A percentile compares a stretch with the other conserved stretches of the same genome.
Conservation (phyloP, 1,139 yeast genomes). For the Yamadazyma diospyri region DNA sequence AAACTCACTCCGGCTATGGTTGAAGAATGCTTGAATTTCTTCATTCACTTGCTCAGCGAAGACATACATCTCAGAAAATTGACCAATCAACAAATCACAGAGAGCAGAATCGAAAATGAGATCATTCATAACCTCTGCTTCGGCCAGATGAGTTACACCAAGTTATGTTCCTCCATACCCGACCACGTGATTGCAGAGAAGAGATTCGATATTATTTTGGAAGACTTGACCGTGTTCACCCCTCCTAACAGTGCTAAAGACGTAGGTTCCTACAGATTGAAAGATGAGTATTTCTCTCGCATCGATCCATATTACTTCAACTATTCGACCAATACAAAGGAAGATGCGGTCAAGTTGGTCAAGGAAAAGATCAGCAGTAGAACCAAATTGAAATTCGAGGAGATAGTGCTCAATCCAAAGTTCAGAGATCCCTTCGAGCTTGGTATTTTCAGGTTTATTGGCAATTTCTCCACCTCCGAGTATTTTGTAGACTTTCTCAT, state of each 20-base stretch:
- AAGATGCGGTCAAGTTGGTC: slow-evolving; percentile 63
- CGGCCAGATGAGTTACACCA: slow-evolving; percentile 68
- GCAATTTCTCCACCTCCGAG: slow-evolving; percentile 47
- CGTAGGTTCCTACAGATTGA: slow-evolving; percentile 66
- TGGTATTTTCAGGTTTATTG: slow-evolving; percentile 34
- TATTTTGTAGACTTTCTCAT: slow-evolving; percentile 52
- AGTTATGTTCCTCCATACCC: slow-evolving; percentile 65
- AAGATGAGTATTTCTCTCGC: slow-evolving; percentile 48
- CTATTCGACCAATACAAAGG: slow-evolving; percentile 72
- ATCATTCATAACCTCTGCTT: slow-evolving; percentile 78
- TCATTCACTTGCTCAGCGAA: slow-evolving; percentile 70
- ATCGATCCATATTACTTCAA: slow-evolving; percentile 84
- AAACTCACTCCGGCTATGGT: slow-evolving; percentile 56
- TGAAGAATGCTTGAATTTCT: slow-evolving; percentile 73
- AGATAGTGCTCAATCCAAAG: slow-evolving; percentile 51
- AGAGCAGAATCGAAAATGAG: slow-evolving; percentile 58
- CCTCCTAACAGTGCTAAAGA: slow-evolving; percentile 67
- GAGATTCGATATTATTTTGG: slow-evolving; percentile 64
- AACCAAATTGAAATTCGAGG: slow-evolving; percentile 27
- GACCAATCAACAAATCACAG: slow-evolving; percentile 49
- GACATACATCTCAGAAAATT: slow-evolving; percentile 55
- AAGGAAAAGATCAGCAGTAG: slow-evolving; percentile 35
- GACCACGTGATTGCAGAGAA: slow-evolving; percentile 74
- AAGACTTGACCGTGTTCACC: slow-evolving; percentile 55
- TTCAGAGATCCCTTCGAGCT: slow-evolving; percentile 21